These are phyloP conservation scores for Cenchrus purpureus DNA, from an alignment of 176 grass and related monocot species.

Conservation along the genomic window DNA sequence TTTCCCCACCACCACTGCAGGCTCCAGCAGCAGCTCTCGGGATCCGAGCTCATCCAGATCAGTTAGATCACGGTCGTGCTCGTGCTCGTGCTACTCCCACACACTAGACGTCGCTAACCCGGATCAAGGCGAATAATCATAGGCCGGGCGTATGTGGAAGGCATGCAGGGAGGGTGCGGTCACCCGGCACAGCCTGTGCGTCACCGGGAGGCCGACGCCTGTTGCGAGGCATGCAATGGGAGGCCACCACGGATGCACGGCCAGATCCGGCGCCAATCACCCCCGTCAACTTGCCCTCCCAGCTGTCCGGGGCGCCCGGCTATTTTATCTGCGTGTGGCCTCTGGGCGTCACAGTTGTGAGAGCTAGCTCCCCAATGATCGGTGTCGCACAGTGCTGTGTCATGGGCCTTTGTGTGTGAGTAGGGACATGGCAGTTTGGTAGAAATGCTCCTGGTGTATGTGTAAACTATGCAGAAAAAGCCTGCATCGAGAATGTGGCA, in stretches of 20 bases:
- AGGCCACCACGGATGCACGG: conserved; percentile 45
- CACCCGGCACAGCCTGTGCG: conserved; percentile 28
- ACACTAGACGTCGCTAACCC: background rate
- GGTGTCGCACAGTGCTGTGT: background rate
- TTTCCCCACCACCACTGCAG: background rate
- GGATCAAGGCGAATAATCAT: background rate
- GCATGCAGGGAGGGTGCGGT: conserved; percentile 14
- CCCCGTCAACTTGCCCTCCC: background rate
- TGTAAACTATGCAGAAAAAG: background rate
- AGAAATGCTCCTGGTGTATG: background rate
- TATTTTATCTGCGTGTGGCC: background rate
- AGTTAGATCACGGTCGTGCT: background rate
- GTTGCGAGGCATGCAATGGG: conserved; percentile 33
- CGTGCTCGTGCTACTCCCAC: background rate
- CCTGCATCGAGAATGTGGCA: background rate
- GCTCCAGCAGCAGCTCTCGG: background rate
- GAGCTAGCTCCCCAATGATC: background rate
- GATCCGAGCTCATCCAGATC: background rate
- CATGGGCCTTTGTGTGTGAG: background rate
- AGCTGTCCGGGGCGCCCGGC: background rate
- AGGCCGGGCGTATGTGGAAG: conserved; percentile 35
- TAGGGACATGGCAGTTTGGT: background rate
- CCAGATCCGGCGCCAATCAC: conserved; percentile 45
- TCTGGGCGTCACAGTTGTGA: background rate
- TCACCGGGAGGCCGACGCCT: background rate